Evolutionary conservation across 2,329 filamentous ascomycete species (phyloP), one percentile per base, ranked within the genome.

Genomic region (Thielaviopsis punctulata): DNA sequence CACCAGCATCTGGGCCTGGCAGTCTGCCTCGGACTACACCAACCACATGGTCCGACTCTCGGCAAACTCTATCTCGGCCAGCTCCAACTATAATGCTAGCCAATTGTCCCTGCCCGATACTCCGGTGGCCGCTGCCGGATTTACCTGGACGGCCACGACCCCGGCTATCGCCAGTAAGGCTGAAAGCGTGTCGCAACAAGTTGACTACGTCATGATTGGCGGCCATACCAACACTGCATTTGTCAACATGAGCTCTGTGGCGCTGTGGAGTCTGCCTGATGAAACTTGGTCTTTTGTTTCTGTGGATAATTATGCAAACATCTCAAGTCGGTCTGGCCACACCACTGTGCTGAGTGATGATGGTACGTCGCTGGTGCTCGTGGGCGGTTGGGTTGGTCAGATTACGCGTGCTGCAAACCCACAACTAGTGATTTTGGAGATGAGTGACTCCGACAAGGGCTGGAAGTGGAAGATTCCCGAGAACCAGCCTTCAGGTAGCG

Each of bases 321-420:
- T 93, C 6, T 84, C 94, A 58, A 86, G 87, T 36, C 73, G 92
- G 52, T 95, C 89, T 3, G 92, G 92, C 0, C 92, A 98, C 62
- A 89, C 86, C 0, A 81, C 90, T 1, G 76, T 95, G 1, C 68
- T 95, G 4, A 86, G 79, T 24, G 76, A 83, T 50, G 87, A 94
- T 61, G 89, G 89, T 0, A 76, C 70, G 23, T 79, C 76, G n/a
- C 70, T 96, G 8, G 69, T 95, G 41, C 69, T 98, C 1, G 73
- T 88, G 55, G 92, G 92, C 19, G 92, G 92, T 1, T 98, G 92
- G 92, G 87, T 95, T 4, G 90, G 89, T 3, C 80, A 93, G 60
- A 72, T 84, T 0, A 73, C 69, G 8, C 83, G 80, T 27, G 76
- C 89, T 1, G 92, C 92, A 0, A 71, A 80, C 25, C 92, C 92